phyloP scores from a whole-genome alignment of 192 early-diverging fungal species.

The Backusella westeae region DNA sequence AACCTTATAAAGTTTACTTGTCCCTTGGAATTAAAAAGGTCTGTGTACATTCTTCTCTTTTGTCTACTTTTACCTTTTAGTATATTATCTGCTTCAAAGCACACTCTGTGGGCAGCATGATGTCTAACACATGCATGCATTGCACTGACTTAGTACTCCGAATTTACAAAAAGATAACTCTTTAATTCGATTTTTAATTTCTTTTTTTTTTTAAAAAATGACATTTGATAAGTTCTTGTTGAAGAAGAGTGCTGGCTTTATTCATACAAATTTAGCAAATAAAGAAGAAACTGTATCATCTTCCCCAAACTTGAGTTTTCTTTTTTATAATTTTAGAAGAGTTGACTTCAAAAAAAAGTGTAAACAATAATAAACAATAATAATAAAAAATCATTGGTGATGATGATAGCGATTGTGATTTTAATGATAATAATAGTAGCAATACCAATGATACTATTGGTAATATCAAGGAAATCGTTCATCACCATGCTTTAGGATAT shows the following conservation, averaged over 20 bases:
- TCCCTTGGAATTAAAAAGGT: conserved; percentile 9
- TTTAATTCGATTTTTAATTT: background rate
- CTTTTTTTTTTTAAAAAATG: background rate
- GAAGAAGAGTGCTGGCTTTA: background rate
- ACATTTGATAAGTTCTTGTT: background rate
- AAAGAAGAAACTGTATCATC: background rate
- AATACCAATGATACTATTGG: background rate
- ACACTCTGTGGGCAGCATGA: background rate
- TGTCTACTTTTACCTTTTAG: background rate
- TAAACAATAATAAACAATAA: conserved; percentile 4
- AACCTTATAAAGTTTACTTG: background rate
- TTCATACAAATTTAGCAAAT: background rate
- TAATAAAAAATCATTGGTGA: background rate
- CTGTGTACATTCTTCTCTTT: conserved; percentile 6
- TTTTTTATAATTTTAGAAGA: background rate
- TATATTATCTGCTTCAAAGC: background rate
- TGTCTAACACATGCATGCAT: background rate
- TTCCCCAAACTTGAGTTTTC: background rate
- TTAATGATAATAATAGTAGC: background rate
- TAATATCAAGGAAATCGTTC: background rate
- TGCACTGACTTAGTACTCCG: background rate
- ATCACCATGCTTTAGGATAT: background rate
- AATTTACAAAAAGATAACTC: background rate
- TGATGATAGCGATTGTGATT: background rate
- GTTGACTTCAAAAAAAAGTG: background rate